Percentiles rank a stretch among this genome's conserved stretches.
These are phyloP conservation scores for Claviceps africana DNA, from an alignment of 2,329 filamentous ascomycete species.

Conservation along the genomic window DNA sequence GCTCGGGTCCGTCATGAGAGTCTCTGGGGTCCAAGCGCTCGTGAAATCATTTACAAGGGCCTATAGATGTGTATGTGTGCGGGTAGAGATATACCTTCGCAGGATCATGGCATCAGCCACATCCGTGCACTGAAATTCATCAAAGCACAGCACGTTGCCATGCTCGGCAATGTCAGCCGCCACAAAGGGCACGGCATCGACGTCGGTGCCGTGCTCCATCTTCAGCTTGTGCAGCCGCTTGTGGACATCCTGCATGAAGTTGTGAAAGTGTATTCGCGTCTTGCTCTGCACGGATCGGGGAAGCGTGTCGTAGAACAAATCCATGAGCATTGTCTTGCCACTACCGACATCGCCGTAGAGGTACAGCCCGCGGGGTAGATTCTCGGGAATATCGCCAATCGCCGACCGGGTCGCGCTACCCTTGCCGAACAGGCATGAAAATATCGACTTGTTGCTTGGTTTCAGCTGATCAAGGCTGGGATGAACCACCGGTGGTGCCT, in stretches of 20 bases:
- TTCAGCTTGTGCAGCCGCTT: slow-evolving; percentile 81
- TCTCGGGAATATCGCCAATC: slow-evolving; percentile 46
- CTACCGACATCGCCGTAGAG: slow-evolving; percentile 94
- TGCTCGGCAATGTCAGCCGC: slow-evolving; percentile 85
- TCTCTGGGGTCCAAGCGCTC: not conserved
- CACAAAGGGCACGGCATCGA: slow-evolving; percentile 82
- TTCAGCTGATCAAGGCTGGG: slow-evolving; percentile 61
- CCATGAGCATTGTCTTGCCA: slow-evolving; percentile 99
- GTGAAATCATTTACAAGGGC: no score
- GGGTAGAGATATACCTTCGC: slow-evolving; percentile 37
- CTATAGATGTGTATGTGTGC: no score
- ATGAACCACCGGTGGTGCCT: slow-evolving; percentile 58
- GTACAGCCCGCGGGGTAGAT: slow-evolving; percentile 78
- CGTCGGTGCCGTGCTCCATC: slow-evolving; percentile 73
- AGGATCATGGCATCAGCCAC: slow-evolving; percentile 98
- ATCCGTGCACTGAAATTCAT: slow-evolving; percentile 98
- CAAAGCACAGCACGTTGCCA: slow-evolving; percentile 83
- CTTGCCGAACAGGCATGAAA: slow-evolving; percentile 48
- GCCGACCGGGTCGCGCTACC: slow-evolving; percentile 22
- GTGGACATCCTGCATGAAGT: slow-evolving; percentile 98
- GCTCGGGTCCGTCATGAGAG: not conserved
- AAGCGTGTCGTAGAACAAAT: slow-evolving; percentile 89
- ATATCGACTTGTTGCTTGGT: slow-evolving; percentile 37
- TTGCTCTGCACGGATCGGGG: slow-evolving; percentile 67
- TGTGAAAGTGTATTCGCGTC: slow-evolving; percentile 94